These are phyloP conservation scores for Talaromyces borbonicus DNA, from an alignment of 495 filamentous ascomycete species.

Conservation along the genomic window DNA sequence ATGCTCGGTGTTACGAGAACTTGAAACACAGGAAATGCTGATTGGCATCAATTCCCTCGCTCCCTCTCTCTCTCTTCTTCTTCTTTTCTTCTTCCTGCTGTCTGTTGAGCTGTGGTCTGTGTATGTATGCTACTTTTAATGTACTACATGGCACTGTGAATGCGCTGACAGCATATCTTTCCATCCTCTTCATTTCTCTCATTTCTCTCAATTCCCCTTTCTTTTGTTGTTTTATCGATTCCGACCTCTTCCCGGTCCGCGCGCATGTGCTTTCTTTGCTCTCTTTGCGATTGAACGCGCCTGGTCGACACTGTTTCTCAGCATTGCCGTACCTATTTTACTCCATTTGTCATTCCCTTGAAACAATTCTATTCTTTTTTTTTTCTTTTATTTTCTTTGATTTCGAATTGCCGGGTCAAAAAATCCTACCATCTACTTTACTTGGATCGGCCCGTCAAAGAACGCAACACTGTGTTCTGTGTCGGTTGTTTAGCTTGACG, in stretches of 20 bases:
- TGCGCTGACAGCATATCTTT: not conserved
- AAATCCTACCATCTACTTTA: not conserved
- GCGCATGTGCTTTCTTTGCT: constrained; percentile 10
- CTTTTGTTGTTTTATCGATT: constrained; percentile 9
- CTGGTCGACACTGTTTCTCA: constrained; percentile 5
- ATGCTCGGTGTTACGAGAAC: too few relatives aligned
- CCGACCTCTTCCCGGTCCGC: constrained; percentile 9
- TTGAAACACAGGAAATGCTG: not conserved
- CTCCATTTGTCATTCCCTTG: constrained; percentile 9
- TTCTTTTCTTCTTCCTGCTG: too few relatives aligned
- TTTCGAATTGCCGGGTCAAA: not conserved
- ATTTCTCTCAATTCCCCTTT: not conserved
- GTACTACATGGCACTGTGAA: not conserved
- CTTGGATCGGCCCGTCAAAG: too few relatives aligned
- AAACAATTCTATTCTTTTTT: not conserved
- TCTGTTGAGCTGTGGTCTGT: not conserved
- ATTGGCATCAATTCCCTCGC: not conserved
- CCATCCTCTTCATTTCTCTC: not conserved
- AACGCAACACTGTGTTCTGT: not conserved
- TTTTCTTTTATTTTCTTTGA: not conserved
- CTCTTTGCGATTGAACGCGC: constrained; percentile 7
- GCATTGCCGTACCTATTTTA: constrained; percentile 10
- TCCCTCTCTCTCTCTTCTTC: not conserved
- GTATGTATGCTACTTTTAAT: not conserved
- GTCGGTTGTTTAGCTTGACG: not conserved